Evolutionary conservation across 2,329 filamentous ascomycete species (phyloP).

Genomic region (Colletotrichum sp.): DNA sequence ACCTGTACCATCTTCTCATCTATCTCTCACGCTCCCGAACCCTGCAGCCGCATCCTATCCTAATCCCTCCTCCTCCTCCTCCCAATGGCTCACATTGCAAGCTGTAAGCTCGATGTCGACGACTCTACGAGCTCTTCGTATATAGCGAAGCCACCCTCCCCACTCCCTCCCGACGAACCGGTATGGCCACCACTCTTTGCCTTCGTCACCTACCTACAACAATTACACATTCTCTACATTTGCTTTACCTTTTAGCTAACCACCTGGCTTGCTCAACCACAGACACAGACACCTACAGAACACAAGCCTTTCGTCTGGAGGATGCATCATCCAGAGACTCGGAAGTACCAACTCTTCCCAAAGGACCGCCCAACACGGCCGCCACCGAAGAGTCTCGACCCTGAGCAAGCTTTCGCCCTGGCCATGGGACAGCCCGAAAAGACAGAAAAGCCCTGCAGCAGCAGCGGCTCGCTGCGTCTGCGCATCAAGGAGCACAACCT

Average conservation of each 20-base stretch:
- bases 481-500: constrained; percentile 64
- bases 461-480: constrained; percentile 49
- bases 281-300: constrained; percentile 28
- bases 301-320: constrained; percentile 62
- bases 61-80: not conserved
- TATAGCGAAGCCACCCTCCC: constrained; percentile 56
- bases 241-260: constrained; percentile 22
- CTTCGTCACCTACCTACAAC: not conserved
- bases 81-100: constrained; percentile 67
- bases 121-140: constrained; percentile 43
- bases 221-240: constrained; percentile 2
- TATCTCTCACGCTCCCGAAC: constrained; percentile 13
- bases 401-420: constrained; percentile 53
- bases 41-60: constrained; percentile 9
- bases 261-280: constrained; percentile 18
- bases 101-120: constrained; percentile 58
- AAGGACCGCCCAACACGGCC: constrained; percentile 52
- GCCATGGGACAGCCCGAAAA: constrained; percentile 48
- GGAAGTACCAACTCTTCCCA: constrained; percentile 68
- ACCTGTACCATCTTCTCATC: constrained; percentile 11
- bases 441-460: constrained; percentile 39
- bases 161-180: constrained; percentile 48
- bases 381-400: constrained; percentile 50
- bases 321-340: constrained; percentile 60
- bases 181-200: constrained; percentile 38